Base-by-base conservation (phyloP, 208 protist genomes). In the Porcisia hertigi region DNA sequence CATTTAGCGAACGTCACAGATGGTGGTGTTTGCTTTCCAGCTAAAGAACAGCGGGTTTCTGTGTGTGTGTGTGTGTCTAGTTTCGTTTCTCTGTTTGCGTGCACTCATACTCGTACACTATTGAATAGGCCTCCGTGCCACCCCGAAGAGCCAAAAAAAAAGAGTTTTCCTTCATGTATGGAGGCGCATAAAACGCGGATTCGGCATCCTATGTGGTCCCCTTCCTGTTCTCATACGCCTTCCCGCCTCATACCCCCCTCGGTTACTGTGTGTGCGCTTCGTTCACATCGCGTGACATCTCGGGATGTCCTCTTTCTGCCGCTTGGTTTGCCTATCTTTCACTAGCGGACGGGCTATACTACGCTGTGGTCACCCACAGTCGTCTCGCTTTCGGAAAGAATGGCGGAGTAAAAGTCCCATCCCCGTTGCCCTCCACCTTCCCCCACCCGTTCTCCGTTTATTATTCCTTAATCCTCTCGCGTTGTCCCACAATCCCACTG, bases 1-100 rank as follows among this genome's bases (percentile, higher is more conserved):
- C 3, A 76, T 81, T 20, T 81, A 62, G 57, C 16, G 43, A 20
- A n/a, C 30, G 43, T 14, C 64, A 34, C 64, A 52, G 60, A 8
- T 20, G 60, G 12, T 30, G 11, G 60, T 65, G 60, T 25, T 23
- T 65, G 14, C 4, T 20, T 20, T 25, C n/a, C 4, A 20, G 1
- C 6, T n/a, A 16, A 43, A 20, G 23, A 39, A 14, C 23, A 45
- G 36, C 60, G 5, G 41, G 39, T 4, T 36, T 4, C 14, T 43
- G 47, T 52, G 47, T 52, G 47, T 52, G 47, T 69, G 64, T 52
- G 23, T 34, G 41, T 69, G 63, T 30, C 36, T 52, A 11, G n/a
- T 18, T 12, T 34, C 36, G 1, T 65, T 11, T 23, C 9, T 65
- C 11, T 62, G 23, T 34, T 43, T n/a, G 9, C 34, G 12, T 41